Conservation (phyloP, 495 filamentous ascomycete species). For the Penicillium argentinense region DNA sequence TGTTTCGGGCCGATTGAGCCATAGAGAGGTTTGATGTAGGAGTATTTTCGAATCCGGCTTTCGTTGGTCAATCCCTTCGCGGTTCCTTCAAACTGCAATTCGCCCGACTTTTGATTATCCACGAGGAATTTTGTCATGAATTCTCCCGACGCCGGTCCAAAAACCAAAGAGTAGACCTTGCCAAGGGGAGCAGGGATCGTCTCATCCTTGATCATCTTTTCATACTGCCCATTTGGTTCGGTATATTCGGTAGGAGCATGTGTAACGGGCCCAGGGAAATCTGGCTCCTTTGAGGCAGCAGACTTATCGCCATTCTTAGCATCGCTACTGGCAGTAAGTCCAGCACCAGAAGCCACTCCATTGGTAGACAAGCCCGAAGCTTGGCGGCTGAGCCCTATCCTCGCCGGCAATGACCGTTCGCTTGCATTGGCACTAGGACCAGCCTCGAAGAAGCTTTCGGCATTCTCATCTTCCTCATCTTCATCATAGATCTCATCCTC, state of each 20-base stretch:
- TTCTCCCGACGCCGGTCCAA: slow-evolving; percentile 71
- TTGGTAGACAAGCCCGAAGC: slow-evolving; percentile 58
- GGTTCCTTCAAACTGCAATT: slow-evolving; percentile 79
- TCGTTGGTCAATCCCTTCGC: slow-evolving; percentile 73
- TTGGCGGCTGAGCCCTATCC: slow-evolving; percentile 59
- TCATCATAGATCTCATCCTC: slow-evolving; percentile 78
- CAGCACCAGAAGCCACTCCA: slow-evolving; percentile 28
- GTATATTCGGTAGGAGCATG: slow-evolving; percentile 83
- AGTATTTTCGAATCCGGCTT: slow-evolving; percentile 70
- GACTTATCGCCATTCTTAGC: slow-evolving; percentile 54
- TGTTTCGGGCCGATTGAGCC: slow-evolving; percentile 87
- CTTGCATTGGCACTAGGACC: slow-evolving; percentile 60
- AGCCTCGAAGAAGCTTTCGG: slow-evolving; percentile 59
- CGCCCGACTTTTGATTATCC: slow-evolving; percentile 83
- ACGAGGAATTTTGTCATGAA: slow-evolving; percentile 85
- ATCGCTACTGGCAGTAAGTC: slow-evolving; percentile 41
- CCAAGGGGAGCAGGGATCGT: slow-evolving; percentile 84
- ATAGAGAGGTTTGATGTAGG: slow-evolving; percentile 88
- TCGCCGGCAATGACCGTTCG: slow-evolving; percentile 54
- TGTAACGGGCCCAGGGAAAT: slow-evolving; percentile 84
- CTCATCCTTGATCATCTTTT: slow-evolving; percentile 83
- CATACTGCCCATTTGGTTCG: slow-evolving; percentile 75
- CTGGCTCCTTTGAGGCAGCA: slow-evolving; percentile 52
- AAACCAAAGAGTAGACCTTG: slow-evolving; percentile 85
- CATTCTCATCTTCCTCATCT: slow-evolving; percentile 61